Base-by-base conservation (phyloP, 495 filamentous ascomycete species). In the Bryoglossum gracile region DNA sequence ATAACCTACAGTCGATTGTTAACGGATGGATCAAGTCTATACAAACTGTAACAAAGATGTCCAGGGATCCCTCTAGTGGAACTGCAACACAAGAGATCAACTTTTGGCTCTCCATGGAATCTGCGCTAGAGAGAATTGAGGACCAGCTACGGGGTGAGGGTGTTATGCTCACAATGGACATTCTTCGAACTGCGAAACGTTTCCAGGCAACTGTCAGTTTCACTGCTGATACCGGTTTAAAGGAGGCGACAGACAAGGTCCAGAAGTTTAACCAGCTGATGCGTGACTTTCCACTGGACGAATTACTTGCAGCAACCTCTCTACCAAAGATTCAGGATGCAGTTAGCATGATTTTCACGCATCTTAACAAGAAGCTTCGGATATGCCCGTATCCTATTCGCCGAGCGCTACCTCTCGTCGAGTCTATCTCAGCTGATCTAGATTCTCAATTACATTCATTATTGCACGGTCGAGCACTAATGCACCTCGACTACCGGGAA, bases 1-100 rank as follows among this genome's bases (percentile, higher is more conserved):
- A 99, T 64, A 90, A 83, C 51, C 73, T 99, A 22, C 94, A 97
- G 61, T 84, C 86, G 44, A 89, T 79, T 11, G 92, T 95, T 39
- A 97, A 95, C 68, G 78, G 81, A 54, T 99, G 92, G 92, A 96
- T 96, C 66, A 89, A 94, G 68, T 94, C 90, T 8, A 97, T 99
- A 51, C 89, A 94, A 65, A 83, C 84, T n/a, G 90, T 96, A 60
- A 97, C 92, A 11, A 92, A 89, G 68, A 85, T 94, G 72, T 85
- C 88, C 26, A 77, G 89, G 54, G 92, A 97, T 57, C 83, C 87
- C 4, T 81, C 83, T 24, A 89, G 85, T 37, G 88, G 89, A 5
- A 92, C 87, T 25, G 94, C 92, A 9, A 87, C 84, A 16, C 94
- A 96, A 62, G 92, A 99, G 62, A 94, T 97, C 59, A 95, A 95